Evolutionary conservation across 805 yeast species (phyloP).

Genomic region (Metschnikowia lachancei): DNA sequence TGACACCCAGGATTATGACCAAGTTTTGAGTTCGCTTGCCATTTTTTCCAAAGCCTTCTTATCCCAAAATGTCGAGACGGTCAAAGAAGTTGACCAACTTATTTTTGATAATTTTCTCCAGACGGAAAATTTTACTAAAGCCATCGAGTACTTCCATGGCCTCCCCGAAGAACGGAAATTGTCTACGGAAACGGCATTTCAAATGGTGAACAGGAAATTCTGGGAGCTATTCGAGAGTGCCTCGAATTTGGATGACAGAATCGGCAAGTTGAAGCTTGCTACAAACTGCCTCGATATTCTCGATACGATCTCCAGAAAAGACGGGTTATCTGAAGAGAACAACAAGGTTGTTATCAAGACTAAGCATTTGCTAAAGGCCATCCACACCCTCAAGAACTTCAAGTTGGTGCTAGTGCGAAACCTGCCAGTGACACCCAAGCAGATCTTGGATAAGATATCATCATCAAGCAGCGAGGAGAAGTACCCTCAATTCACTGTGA

Average conservation of each 20-base stretch:
- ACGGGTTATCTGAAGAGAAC: not conserved
- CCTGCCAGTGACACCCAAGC: constrained; percentile 19
- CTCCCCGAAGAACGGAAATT: constrained; percentile 16
- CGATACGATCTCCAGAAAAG: constrained; percentile 15
- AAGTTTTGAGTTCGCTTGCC: constrained; percentile 20
- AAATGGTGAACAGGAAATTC: constrained; percentile 25
- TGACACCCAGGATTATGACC: constrained; percentile 23
- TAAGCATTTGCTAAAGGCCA: constrained; percentile 38
- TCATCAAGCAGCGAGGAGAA: constrained; percentile 8
- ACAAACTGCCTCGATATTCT: constrained; percentile 28
- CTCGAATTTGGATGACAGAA: constrained; percentile 31
- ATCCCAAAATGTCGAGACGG: constrained; percentile 8
- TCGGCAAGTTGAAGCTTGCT: constrained; percentile 29
- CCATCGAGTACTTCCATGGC: constrained; percentile 18
- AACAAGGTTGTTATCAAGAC: constrained; percentile 20
- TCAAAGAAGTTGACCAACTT: constrained; percentile 19
- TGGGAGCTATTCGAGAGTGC: constrained; percentile 36
- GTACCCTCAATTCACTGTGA: constrained; percentile 24
- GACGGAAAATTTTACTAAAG: constrained; percentile 28
- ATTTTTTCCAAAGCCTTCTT: constrained; percentile 26
- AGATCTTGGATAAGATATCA: constrained; percentile 15
- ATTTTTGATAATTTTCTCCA: constrained; percentile 31
- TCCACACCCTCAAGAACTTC: constrained; percentile 36
- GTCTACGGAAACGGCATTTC: constrained; percentile 10
- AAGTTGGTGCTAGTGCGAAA: constrained; percentile 21